These are phyloP conservation scores for Phytomonas sp. DNA, from an alignment of 208 protist species.

Conservation along the genomic window DNA sequence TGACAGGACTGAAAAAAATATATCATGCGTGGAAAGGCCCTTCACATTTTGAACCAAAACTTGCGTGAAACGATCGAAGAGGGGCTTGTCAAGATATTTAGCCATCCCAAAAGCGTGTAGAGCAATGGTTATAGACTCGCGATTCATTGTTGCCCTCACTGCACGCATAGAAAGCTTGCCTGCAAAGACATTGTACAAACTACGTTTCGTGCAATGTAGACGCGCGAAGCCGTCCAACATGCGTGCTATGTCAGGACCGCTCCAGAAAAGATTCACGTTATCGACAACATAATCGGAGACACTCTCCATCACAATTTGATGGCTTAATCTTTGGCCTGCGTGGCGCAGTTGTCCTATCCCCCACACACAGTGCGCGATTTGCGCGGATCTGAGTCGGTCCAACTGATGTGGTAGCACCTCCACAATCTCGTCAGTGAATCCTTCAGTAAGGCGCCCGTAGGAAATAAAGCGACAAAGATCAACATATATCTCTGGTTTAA, in stretches of 20 bases:
- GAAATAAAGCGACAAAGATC: conserved; percentile 12
- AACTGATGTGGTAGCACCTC: conserved; percentile 31
- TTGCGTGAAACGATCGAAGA: conserved; percentile 45
- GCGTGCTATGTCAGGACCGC: conserved; percentile 40
- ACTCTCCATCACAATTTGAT: conserved; percentile 60
- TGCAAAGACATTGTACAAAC: conserved; percentile 63
- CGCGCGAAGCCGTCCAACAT: conserved; percentile 70
- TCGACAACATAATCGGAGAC: conserved; percentile 70
- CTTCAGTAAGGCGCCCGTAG: conserved; percentile 10
- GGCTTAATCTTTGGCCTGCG: conserved; percentile 51
- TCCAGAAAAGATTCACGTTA: conserved; percentile 48
- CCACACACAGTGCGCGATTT: conserved; percentile 47
- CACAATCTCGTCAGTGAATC: conserved; percentile 23
- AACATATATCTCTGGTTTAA: conserved; percentile 12
- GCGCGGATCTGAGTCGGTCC: conserved; percentile 27
- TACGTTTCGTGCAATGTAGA: conserved; percentile 68
- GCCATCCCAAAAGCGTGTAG: conserved; percentile 60
- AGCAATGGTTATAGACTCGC: conserved; percentile 28
- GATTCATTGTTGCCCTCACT: conserved; percentile 40
- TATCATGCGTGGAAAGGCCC: conserved; percentile 39
- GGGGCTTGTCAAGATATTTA: conserved; percentile 62
- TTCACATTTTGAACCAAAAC: conserved; percentile 24
- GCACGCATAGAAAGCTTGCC: conserved; percentile 31
- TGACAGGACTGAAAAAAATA: conserved; percentile 48
- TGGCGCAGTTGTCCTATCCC: conserved; percentile 45